Evolutionary conservation across 768 basidiomycete species (phyloP).

Genomic region (Lactarius psammicola): DNA sequence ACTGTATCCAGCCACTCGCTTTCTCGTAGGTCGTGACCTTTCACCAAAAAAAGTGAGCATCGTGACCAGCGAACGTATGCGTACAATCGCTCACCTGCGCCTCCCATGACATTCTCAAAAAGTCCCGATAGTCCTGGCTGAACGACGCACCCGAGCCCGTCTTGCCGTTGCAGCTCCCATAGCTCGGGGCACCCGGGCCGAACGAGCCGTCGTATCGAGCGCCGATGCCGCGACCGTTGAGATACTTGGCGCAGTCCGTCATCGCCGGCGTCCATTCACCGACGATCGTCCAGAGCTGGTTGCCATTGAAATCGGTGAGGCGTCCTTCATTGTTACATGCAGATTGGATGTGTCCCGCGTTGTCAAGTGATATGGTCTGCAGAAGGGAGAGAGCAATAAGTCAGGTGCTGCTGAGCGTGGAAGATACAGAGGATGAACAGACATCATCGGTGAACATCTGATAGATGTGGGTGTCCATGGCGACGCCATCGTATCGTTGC

Average conservation of each 20-base stretch:
- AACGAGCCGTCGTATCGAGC: conserved; percentile 56
- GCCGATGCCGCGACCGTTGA: conserved; percentile 80
- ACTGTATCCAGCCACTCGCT: conserved; percentile 73
- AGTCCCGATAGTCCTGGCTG: conserved; percentile 74
- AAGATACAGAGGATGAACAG: conserved; percentile 3
- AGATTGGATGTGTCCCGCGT: conserved; percentile 55
- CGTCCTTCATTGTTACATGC: conserved; percentile 52
- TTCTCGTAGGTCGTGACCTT: conserved; percentile 60
- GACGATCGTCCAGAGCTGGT: conserved; percentile 74
- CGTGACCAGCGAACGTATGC: neutral
- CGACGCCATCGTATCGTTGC: conserved; percentile 60
- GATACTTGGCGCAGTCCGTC: conserved; percentile 76
- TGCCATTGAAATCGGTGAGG: conserved; percentile 44
- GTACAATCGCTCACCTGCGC: conserved; percentile 53
- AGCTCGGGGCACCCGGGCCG: conserved; percentile 56
- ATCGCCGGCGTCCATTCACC: conserved; percentile 85
- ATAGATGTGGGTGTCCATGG: conserved; percentile 79
- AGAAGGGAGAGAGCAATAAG: neutral
- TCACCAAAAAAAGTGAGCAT: neutral
- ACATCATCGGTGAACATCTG: conserved; percentile 67
- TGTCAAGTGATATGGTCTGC: conserved; percentile 47
- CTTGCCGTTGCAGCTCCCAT: conserved; percentile 72
- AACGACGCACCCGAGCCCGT: conserved; percentile 77
- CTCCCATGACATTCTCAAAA: conserved; percentile 80
- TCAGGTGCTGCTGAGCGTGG: neutral